A percentile compares a stretch with the other conserved stretches of the same genome.
phyloP scores from a whole-genome alignment of 306 rosid genomes.

The Prinsepia uniflora region DNA sequence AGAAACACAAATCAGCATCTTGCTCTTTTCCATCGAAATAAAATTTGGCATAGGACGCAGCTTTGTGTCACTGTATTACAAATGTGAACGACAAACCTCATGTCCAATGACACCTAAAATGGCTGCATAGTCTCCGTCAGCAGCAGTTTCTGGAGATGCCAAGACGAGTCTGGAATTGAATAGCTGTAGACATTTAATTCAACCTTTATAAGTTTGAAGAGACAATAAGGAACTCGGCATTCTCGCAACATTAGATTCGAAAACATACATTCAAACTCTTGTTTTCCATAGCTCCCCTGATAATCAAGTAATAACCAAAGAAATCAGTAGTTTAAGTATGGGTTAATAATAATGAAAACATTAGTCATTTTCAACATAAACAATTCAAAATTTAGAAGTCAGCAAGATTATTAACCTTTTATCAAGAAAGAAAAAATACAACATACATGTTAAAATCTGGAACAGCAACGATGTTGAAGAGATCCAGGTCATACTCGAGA shows the following conservation, averaged over 20 bases:
- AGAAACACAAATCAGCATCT: constrained; percentile 19
- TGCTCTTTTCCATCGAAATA: constrained; percentile 8
- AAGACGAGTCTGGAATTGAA: constrained; percentile 91
- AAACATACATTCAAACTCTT: constrained; percentile 89
- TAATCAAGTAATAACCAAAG: constrained; percentile 30
- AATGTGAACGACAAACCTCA: constrained; percentile 61
- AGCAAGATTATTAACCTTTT: constrained; percentile 9
- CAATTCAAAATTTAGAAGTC: not conserved
- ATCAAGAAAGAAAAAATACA: not conserved
- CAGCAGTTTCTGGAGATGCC: constrained; percentile 95
- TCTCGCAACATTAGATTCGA: not conserved
- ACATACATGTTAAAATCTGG: constrained; percentile 97
- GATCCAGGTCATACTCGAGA: constrained; percentile 96
- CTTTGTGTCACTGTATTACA: constrained; percentile 18
- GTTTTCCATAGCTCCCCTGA: constrained; percentile 99
- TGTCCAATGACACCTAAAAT: constrained; percentile 98
- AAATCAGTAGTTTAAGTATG: not conserved
- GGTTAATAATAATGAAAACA: not conserved
- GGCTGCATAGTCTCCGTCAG: constrained; percentile 91
- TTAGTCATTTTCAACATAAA: not conserved
- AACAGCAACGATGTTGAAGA: constrained; percentile 95
- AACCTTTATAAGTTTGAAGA: not conserved
- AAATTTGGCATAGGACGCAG: constrained; percentile 18
- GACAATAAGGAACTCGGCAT: constrained; percentile 1
- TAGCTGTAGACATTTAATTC: constrained; percentile 43